Conservation (phyloP, 2,329 filamentous ascomycete species). For the Penicillium sumatraense region DNA sequence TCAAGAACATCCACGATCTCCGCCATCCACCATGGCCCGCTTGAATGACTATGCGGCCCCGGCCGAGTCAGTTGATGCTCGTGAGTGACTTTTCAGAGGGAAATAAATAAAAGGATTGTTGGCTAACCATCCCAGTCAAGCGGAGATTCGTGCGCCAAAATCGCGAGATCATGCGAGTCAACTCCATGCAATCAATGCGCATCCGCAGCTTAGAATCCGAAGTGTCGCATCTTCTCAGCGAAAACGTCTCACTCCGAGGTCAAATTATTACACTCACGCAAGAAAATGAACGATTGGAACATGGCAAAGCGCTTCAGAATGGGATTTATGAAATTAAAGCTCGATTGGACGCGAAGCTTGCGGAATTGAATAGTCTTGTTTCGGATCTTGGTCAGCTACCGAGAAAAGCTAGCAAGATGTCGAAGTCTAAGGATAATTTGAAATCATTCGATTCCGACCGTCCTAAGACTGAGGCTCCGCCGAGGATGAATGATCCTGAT, state of each 20-base stretch:
- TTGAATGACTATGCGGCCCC: slow-evolving; percentile 53
- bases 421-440: slow-evolving; percentile 17
- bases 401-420: slow-evolving; percentile 30
- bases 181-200: slow-evolving; percentile 67
- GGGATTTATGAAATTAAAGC: slow-evolving; percentile 58
- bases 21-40: slow-evolving; percentile 48
- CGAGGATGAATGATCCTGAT: slow-evolving; percentile 19
- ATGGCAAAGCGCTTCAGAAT: slow-evolving; percentile 49
- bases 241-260: slow-evolving; percentile 65
- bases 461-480: slow-evolving; percentile 18
- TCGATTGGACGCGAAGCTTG: slow-evolving; percentile 60
- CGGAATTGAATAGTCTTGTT: slow-evolving; percentile 59
- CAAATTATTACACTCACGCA: slow-evolving; percentile 62
- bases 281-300: slow-evolving; percentile 55
- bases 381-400: slow-evolving; percentile 57
- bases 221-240: slow-evolving; percentile 61
- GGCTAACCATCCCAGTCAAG: slow-evolving; percentile 55
- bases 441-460: slow-evolving; percentile 13
- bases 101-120: background rate
- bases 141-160: slow-evolving; percentile 68
- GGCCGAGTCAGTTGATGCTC: slow-evolving; percentile 52
- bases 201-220: slow-evolving; percentile 68
- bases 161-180: slow-evolving; percentile 67
- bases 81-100: slow-evolving; percentile 38
- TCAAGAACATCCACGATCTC: no score